Conservation (phyloP, 352 stramenopile genomes). For the Pythium chondricola region DNA sequence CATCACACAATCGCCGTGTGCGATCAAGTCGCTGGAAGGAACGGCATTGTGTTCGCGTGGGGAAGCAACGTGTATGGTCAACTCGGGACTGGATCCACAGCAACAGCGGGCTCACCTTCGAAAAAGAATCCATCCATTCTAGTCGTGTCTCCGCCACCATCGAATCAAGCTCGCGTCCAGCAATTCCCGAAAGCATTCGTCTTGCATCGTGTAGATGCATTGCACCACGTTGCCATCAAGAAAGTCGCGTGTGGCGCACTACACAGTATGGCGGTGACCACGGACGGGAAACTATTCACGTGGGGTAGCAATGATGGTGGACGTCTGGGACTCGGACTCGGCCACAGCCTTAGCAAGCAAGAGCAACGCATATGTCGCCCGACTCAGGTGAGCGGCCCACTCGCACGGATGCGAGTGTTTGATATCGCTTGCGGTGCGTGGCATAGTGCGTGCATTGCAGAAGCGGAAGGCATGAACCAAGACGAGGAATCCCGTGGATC, state of each 20-base stretch:
- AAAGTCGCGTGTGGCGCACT: conserved; percentile 89
- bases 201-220: conserved; percentile 45
- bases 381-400: conserved; percentile 25
- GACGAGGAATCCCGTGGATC: not conserved
- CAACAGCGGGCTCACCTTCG: not conserved
- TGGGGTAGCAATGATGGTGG: conserved; percentile 93
- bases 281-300: conserved; percentile 85
- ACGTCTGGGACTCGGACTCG: conserved; percentile 28
- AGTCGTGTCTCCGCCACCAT: not conserved
- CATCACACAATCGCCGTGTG: conserved; percentile 66
- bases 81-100: conserved; percentile 32
- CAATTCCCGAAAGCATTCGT: conserved; percentile 51
- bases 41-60: conserved; percentile 69
- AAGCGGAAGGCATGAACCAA: conserved; percentile 10
- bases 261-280: conserved; percentile 84
- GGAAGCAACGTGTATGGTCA: conserved; percentile 72
- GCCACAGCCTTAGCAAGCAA: not conserved
- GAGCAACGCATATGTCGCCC: conserved; percentile 23
- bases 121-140: conserved; percentile 9
- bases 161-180: not conserved
- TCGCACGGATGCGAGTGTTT: conserved; percentile 31
- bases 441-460: conserved; percentile 64
- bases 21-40: conserved; percentile 51
- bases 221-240: conserved; percentile 40
- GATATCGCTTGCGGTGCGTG: conserved; percentile 65